Base-by-base conservation (phyloP, 768 basidiomycete species). In the Suillus lakei region DNA sequence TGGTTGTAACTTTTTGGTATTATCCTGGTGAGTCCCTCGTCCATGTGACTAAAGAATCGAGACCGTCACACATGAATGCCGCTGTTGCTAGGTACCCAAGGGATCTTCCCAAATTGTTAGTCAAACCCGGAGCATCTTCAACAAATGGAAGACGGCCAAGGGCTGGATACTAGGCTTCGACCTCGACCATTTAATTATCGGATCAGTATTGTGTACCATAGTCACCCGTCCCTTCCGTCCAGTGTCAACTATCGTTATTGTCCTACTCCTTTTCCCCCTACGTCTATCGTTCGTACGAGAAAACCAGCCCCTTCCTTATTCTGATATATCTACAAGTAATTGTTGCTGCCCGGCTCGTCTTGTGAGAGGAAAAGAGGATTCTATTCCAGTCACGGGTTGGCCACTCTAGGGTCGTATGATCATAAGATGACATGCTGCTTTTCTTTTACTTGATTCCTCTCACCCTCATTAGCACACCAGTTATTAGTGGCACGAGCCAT, bases 1-100 rank as follows among this genome's bases (percentile, higher is more conserved):
- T 88, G 64, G 83, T 80, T 32, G 82, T 86, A 41, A 77, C 79
- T 5, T 85, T 85, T 71, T 85, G 85, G 85, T 85, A 79, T 68
- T 85, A 85, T 63, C 84, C 83, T 6, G 82, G 82, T 81, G 65
- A n/a, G 79, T 67, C 10, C 21, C 39, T 26, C 12, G 26, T 41
- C 18, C 12, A 41, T 41, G 39, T 16, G 1, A 30, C 26, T 9
- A 10, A 41, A 41, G n/a, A n/a, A n/a, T n/a, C n/a, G n/a, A n/a
- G 18, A 28, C 18, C 7, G 18, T 28, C 10, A 5, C 39, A 21
- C 1, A 6, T 26, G 5, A 41, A 59, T 13, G 3, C 10, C 13
- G 5, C 21, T 41, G 18, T 41, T 1, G 1, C 39, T 41, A 59
- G 58, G 58, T 21, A 59, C 58, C 28, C 7, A 28, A 12, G 58